Percentiles rank a stretch among this genome's conserved stretches.
Conservation (phyloP, 768 basidiomycete species). For the Lactarius akahatsu region DNA sequence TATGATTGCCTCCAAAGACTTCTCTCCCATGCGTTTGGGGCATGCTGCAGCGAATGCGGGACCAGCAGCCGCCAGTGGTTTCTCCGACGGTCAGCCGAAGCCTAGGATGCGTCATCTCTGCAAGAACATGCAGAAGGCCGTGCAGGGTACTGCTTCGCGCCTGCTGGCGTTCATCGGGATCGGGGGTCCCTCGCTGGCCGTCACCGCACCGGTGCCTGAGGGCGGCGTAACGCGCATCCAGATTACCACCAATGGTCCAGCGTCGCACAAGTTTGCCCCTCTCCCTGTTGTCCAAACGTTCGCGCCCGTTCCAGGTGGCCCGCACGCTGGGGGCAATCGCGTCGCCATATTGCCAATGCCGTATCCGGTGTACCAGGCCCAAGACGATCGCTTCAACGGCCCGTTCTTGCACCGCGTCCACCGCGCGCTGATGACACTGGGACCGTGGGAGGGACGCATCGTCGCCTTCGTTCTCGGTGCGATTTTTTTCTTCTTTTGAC, state of each 20-base stretch:
- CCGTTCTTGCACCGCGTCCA: conserved; percentile 49
- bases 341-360: neutral
- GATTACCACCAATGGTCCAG: neutral
- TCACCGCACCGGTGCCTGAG: conserved; percentile 3
- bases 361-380: conserved; percentile 30
- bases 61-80: neutral
- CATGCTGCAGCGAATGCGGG: conserved; percentile 15
- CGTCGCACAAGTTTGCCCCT: neutral
- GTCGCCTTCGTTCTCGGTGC: conserved; percentile 81
- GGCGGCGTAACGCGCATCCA: conserved; percentile 11
- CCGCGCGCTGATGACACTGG: conserved; percentile 63
- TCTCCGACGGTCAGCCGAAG: conserved; percentile 7
- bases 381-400: conserved; percentile 29
- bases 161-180: conserved; percentile 23
- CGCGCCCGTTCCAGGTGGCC: neutral
- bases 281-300: conserved; percentile 1
- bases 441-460: conserved; percentile 80
- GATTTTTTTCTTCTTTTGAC: conserved; percentile 30
- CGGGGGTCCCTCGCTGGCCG: conserved; percentile 4
- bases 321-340: neutral
- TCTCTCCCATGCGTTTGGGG: conserved; percentile 24
- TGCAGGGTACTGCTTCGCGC: conserved; percentile 16
- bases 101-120: conserved; percentile 27
- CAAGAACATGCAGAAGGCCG: conserved; percentile 26
- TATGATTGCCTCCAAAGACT: conserved; percentile 17